Evolutionary conservation across 2,329 filamentous ascomycete species (phyloP).

Genomic region (Aaosphaeria arxii): DNA sequence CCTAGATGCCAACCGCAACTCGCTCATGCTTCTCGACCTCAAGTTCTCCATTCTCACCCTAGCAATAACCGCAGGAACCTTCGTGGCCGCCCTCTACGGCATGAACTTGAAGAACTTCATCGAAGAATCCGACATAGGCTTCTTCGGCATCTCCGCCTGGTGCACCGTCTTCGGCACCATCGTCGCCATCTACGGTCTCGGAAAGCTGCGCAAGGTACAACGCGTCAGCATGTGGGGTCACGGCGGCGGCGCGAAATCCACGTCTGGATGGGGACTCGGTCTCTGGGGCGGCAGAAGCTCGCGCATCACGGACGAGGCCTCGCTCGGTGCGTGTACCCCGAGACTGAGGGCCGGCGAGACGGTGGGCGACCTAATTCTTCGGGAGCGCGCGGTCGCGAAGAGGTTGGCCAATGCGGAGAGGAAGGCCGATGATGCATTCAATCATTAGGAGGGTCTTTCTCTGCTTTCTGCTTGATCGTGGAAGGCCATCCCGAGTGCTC

Average conservation of each 20-base stretch:
- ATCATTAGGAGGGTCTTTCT: too few relatives aligned
- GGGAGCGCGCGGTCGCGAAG: constrained; percentile 23
- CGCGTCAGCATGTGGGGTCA: constrained; percentile 79
- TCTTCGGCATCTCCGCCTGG: constrained; percentile 68
- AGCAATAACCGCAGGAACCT: constrained; percentile 90
- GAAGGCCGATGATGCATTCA: constrained; percentile 16
- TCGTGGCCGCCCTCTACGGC: constrained; percentile 96
- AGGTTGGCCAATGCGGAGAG: constrained; percentile 25
- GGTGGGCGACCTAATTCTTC: constrained; percentile 22
- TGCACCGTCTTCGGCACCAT: constrained; percentile 71
- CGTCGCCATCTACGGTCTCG: constrained; percentile 80
- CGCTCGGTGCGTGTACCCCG: constrained; percentile 11
- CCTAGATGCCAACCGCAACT: constrained; percentile 95
- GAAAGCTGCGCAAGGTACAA: constrained; percentile 81
- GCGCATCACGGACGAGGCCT: constrained; percentile 16
- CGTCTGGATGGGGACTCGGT: constrained; percentile 21
- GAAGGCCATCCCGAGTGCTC: too few relatives aligned
- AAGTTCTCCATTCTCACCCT: constrained; percentile 95
- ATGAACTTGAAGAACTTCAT: constrained; percentile 99
- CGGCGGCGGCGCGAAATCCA: constrained; percentile 11
- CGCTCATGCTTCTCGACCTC: constrained; percentile 93
- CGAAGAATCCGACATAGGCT: constrained; percentile 87
- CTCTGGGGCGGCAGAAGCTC: constrained; percentile 26
- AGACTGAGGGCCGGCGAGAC: constrained; percentile 16
- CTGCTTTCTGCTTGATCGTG: too few relatives aligned